These are phyloP conservation scores for Podaxis sp. DNA, from an alignment of 768 basidiomycete species.

Conservation along the genomic window DNA sequence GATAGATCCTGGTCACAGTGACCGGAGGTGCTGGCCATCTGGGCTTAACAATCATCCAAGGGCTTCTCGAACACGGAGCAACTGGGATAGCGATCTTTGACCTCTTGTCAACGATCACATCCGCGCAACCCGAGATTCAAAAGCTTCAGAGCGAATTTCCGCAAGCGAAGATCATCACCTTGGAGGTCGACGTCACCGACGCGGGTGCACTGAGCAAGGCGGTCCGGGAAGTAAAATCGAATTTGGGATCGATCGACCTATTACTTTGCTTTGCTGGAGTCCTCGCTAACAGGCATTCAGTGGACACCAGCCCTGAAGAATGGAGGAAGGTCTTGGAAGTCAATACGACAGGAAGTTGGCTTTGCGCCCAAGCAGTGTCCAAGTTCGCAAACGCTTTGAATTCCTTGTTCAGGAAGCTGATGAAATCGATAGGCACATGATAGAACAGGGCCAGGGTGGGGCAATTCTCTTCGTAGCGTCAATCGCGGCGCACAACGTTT, in stretches of 20 bases:
- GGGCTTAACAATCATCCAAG: slow-evolving; percentile 35
- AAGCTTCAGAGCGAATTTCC: slow-evolving; percentile 30
- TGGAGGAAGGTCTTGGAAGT: slow-evolving; percentile 40
- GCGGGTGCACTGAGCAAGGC: slow-evolving; percentile 27
- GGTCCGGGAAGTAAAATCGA: slow-evolving; percentile 25
- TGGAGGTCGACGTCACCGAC: slow-evolving; percentile 37
- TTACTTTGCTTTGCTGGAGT: slow-evolving; percentile 46
- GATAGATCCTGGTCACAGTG: slow-evolving; percentile 24
- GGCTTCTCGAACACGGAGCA: slow-evolving; percentile 44
- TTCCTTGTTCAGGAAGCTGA: neutral
- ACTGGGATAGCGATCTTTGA: slow-evolving; percentile 34
- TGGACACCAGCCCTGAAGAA: slow-evolving; percentile 30
- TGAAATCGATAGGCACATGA: slow-evolving; percentile 34
- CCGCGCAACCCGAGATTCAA: slow-evolving; percentile 22
- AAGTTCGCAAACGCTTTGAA: slow-evolving; percentile 21
- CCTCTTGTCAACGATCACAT: slow-evolving; percentile 24
- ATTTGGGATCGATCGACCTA: slow-evolving; percentile 34
- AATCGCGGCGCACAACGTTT: slow-evolving; percentile 41
- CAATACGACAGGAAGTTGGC: slow-evolving; percentile 47
- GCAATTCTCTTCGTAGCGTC: slow-evolving; percentile 43
- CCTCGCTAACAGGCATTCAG: slow-evolving; percentile 32
- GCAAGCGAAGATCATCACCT: slow-evolving; percentile 29
- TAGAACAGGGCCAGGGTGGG: slow-evolving; percentile 38
- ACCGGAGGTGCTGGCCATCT: slow-evolving; percentile 45
- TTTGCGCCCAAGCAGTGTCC: slow-evolving; percentile 42